Evolutionary conservation across 305 asterid genomes (phyloP).

Genomic region (Caryopteris hybrid): DNA sequence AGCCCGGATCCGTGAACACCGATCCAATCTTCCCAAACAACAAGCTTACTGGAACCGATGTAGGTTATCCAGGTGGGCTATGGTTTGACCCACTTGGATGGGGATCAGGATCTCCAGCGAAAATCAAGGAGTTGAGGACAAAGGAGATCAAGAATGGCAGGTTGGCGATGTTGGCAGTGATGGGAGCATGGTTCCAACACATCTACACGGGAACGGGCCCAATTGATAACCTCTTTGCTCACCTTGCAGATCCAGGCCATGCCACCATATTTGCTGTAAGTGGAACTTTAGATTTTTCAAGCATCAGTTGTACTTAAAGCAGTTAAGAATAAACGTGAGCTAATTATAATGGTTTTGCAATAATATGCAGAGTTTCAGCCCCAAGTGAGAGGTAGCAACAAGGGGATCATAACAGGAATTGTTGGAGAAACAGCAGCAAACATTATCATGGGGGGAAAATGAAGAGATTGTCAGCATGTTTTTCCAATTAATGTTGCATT

Average conservation of each 20-base stretch:
- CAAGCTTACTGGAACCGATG: slow-evolving; percentile 96
- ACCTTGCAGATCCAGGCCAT: slow-evolving; percentile 95
- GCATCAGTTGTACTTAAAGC: background rate
- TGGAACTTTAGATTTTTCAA: slow-evolving; percentile 4
- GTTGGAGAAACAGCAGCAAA: slow-evolving; percentile 29
- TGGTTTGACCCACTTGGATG: slow-evolving; percentile 99
- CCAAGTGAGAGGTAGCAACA: slow-evolving; percentile 49
- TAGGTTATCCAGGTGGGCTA: slow-evolving; percentile 88
- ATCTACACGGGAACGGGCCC: slow-evolving; percentile 96
- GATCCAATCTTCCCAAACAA: slow-evolving; percentile 97
- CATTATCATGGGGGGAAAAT: slow-evolving; percentile 11
- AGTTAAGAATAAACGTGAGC: background rate
- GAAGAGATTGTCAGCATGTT: slow-evolving; percentile 21
- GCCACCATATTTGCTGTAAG: slow-evolving; percentile 92
- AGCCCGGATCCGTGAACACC: slow-evolving; percentile 88
- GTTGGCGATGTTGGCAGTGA: slow-evolving; percentile 88
- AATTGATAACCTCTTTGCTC: slow-evolving; percentile 90
- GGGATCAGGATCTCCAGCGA: slow-evolving; percentile 74
- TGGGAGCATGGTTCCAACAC: slow-evolving; percentile 99
- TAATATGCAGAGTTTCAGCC: slow-evolving; percentile 66
- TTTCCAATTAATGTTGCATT: slow-evolving; percentile 34
- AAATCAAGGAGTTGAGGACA: slow-evolving; percentile 80
- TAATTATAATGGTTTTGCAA: background rate
- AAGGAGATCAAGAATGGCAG: slow-evolving; percentile 95
- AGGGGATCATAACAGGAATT: background rate